Evolutionary conservation across 495 filamentous ascomycete genomes (phyloP), one percentile per base, ranked within the genome.

Genomic region (Penicillium soppii): DNA sequence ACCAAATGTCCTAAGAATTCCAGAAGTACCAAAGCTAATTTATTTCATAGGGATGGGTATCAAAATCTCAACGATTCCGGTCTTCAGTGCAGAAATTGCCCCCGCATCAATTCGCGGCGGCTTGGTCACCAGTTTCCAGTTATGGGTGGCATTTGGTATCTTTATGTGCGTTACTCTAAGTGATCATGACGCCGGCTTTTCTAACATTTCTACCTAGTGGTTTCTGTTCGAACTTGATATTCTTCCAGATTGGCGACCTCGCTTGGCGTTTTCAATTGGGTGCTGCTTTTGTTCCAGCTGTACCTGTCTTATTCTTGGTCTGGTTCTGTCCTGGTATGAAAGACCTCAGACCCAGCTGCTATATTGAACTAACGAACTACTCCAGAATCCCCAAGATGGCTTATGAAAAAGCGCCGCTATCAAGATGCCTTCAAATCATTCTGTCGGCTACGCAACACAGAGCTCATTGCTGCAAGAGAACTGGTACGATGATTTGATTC

Each of bases 201-300:
- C 83, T 56, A 54, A 83, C 13, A 74, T 69, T 7, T 27, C 9
- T 27, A 9, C 69, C 84, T 40, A 72, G 75, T 27, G 61, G 80
- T 26, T 66, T 75, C 38, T 81, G 80, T 2, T 53, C 46, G 0
- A 78, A 56, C n/a, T 5, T 56, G 4, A 46, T 56, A 13, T 56
- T 51, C 27, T 56, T 45, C 20, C 53, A 47, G 4, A 39, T 56
- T 16, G 53, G 53, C 7, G 12, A 25, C 22, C 47, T 82, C 47
- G 71, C 82, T 19, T 87, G 83, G 83, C 66, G 83, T 41, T 65
- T 84, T 15, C 83, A 86, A 58, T 54, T 85, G 26, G 82, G 74
- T 1, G 82, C 82, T 33, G 79, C 82, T 10, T 86, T 86, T 64
- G 78, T 86, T 47, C 85, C 85, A 7, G 82, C 85, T 8, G 55